Percentiles rank a stretch among this genome's conserved stretches.
Conservation (phyloP, 257 asterid genomes). For the Avicennia marina region DNA sequence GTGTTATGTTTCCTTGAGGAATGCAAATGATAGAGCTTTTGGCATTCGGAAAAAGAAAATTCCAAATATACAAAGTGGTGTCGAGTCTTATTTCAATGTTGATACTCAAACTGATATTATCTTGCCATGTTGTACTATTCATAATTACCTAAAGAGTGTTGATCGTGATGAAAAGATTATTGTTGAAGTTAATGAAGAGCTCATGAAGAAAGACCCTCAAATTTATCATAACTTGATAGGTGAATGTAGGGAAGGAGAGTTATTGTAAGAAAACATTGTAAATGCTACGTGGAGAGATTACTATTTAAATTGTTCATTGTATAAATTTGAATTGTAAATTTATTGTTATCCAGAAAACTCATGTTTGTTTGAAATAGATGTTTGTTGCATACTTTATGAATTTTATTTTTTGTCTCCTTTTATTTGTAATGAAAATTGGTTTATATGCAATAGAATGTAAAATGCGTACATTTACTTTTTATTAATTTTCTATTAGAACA, state of each 20-base stretch:
- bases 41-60: not conserved
- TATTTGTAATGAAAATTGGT: too few relatives aligned
- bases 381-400: too few relatives aligned
- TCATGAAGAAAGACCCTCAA: not conserved
- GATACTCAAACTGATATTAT: not conserved
- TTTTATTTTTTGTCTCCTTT: too few relatives aligned
- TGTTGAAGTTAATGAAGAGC: not conserved
- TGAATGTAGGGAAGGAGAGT: too few relatives aligned
- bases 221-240: not conserved
- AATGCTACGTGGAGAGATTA: too few relatives aligned
- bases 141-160: not conserved
- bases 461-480: too few relatives aligned
- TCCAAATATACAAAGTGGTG: not conserved
- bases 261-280: too few relatives aligned
- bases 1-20: not conserved
- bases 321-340: not conserved
- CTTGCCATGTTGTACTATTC: not conserved
- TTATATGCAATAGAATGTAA: too few relatives aligned
- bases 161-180: not conserved
- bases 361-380: too few relatives aligned
- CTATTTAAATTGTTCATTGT: too few relatives aligned
- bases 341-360: not conserved
- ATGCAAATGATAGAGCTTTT: conserved; percentile 4
- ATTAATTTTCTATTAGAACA: too few relatives aligned
- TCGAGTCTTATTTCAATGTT: not conserved